A percentile compares a stretch with the other conserved stretches of the same genome.
phyloP scores from a whole-genome alignment of 179 eudicot genomes.

The Spergularia azorica region DNA sequence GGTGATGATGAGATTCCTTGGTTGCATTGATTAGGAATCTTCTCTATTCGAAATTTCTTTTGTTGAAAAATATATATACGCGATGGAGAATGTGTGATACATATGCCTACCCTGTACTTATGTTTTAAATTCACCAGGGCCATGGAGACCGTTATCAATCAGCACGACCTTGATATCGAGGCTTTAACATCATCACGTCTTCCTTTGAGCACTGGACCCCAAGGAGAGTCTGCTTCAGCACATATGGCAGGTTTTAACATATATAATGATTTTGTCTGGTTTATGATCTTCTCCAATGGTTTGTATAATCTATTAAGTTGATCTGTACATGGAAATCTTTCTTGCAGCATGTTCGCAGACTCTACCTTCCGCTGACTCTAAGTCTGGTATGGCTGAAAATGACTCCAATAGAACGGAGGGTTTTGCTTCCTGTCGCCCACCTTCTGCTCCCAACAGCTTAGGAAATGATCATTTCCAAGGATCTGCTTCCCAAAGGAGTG shows the following conservation, averaged over 20 bases:
- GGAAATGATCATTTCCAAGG: constrained; percentile 71
- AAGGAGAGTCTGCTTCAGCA: constrained; percentile 66
- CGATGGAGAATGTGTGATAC: constrained; percentile 10
- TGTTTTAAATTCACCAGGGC: constrained; percentile 53
- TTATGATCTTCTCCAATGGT: background rate
- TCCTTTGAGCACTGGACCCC: constrained; percentile 60
- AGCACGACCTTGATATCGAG: constrained; percentile 87
- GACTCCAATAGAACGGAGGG: constrained; percentile 48
- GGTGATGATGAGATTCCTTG: too few species aligned
- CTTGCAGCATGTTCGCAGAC: constrained; percentile 63
- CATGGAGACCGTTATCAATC: constrained; percentile 95
- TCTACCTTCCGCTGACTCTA: constrained; percentile 46
- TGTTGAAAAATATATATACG: too few species aligned
- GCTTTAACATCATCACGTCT: constrained; percentile 72
- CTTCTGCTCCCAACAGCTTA: constrained; percentile 52
- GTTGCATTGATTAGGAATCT: too few species aligned
- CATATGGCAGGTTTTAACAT: constrained; percentile 56
- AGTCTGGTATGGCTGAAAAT: constrained; percentile 47
- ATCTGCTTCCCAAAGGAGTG: constrained; percentile 55
- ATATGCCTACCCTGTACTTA: too few species aligned
- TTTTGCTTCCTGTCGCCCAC: constrained; percentile 51
- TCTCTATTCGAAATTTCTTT: too few species aligned
- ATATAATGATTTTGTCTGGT: background rate
- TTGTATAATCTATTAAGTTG: constrained; percentile 1
- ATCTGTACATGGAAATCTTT: constrained; percentile 7